Conservation (phyloP, 176 grass and related monocot genomes). For the Cocos nucifera region DNA sequence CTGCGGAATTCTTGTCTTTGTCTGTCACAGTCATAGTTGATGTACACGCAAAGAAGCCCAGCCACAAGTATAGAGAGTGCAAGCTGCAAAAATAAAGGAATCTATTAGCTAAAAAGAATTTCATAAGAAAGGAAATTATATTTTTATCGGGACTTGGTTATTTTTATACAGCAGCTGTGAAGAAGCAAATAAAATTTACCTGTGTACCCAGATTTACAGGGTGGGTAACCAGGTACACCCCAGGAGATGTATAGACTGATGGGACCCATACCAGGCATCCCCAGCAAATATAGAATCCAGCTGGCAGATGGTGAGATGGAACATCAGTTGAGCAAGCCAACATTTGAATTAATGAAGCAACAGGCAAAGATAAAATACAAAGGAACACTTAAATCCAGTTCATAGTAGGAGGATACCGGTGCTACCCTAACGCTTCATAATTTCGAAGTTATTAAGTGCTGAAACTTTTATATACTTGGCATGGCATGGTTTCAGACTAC, state of each 20-base stretch:
- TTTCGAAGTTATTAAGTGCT: too few species aligned
- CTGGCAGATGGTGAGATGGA: constrained; percentile 22
- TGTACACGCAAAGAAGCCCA: constrained; percentile 94
- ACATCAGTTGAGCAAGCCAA: constrained; percentile 24
- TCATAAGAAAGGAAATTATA: too few species aligned
- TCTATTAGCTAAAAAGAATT: too few species aligned
- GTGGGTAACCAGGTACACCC: constrained; percentile 98
- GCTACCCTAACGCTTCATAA: too few species aligned
- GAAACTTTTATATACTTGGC: too few species aligned
- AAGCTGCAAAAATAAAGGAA: constrained; percentile 43
- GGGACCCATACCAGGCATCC: constrained; percentile 99
- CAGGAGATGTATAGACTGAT: constrained; percentile 92
- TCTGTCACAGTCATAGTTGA: constrained; percentile 97
- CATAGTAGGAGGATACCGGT: too few species aligned
- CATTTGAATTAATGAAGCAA: too few species aligned
- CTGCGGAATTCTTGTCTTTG: constrained; percentile 86
- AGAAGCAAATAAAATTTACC: constrained; percentile 32
- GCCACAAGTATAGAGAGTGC: constrained; percentile 62
- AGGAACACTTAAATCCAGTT: too few species aligned
- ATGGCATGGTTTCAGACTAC: too few species aligned
- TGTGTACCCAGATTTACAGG: constrained; percentile 76
- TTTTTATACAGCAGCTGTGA: too few species aligned
- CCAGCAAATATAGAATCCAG: constrained; percentile 99
- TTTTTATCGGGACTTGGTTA: too few species aligned
- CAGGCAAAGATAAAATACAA: too few species aligned